Evolutionary conservation across 179 eudicot species (phyloP).

Genomic region (Kewa caespitosa): DNA sequence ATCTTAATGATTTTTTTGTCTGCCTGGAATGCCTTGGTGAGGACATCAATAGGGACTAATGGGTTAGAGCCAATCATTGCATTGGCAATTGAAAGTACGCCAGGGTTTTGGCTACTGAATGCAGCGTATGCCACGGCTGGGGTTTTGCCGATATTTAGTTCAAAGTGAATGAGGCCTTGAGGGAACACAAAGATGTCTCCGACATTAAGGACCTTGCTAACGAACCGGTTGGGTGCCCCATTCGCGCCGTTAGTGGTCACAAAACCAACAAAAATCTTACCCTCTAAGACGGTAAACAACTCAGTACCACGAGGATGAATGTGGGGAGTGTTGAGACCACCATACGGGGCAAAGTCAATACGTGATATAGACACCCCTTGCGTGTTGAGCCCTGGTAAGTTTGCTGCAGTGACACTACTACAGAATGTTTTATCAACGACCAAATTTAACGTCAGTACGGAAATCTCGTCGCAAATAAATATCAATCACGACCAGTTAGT

Average conservation of each 20-base stretch:
- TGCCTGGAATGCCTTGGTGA: constrained; percentile 16
- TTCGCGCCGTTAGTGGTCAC: constrained; percentile 6
- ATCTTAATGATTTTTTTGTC: neutral
- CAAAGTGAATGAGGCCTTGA: constrained; percentile 15
- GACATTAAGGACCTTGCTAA: neutral
- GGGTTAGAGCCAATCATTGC: neutral
- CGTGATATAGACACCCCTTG: constrained; percentile 6
- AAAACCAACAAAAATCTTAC: constrained; percentile 11
- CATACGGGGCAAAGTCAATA: constrained; percentile 14
- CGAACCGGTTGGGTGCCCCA: neutral
- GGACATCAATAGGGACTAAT: constrained; percentile 12
- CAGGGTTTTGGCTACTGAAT: constrained; percentile 21
- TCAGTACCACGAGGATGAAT: constrained; percentile 12
- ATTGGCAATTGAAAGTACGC: constrained; percentile 2
- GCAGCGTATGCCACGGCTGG: constrained; percentile 8
- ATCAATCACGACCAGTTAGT: too few relatives aligned
- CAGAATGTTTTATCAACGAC: too few relatives aligned
- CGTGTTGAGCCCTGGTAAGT: constrained; percentile 14
- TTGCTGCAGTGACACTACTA: constrained; percentile 5
- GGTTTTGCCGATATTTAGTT: constrained; percentile 4
- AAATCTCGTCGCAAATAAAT: too few relatives aligned
- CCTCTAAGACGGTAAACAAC: constrained; percentile 9
- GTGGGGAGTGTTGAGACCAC: constrained; percentile 16
- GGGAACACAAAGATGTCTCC: constrained; percentile 21
- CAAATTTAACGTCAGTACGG: too few relatives aligned